A percentile compares a stretch with the other conserved stretches of the same genome.
These are phyloP conservation scores for Russula sp. DNA, from an alignment of 768 basidiomycete species.

Conservation along the genomic window DNA sequence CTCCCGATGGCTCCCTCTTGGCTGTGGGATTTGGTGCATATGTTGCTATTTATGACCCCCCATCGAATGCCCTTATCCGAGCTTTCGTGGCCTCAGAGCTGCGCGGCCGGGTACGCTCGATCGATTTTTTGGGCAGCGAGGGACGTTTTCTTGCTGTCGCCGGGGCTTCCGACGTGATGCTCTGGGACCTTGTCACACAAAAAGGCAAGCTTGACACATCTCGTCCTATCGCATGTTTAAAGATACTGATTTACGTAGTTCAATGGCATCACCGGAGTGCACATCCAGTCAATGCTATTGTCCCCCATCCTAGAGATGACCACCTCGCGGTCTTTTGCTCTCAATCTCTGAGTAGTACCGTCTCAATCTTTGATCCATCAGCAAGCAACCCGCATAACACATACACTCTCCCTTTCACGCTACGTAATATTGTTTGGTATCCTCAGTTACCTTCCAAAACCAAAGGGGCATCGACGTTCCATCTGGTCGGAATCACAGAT, in stretches of 20 bases:
- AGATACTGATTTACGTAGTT: conserved; percentile 34
- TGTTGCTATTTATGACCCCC: conserved; percentile 69
- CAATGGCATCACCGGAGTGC: conserved; percentile 46
- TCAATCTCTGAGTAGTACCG: conserved; percentile 22
- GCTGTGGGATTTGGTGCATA: conserved; percentile 61
- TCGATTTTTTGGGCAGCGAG: conserved; percentile 59
- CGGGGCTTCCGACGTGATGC: conserved; percentile 41
- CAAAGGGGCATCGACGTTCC: conserved; percentile 35
- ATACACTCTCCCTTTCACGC: conserved; percentile 51
- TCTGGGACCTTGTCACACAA: conserved; percentile 68
- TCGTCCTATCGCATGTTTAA: neutral
- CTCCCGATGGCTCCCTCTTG: conserved; percentile 79
- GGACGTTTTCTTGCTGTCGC: conserved; percentile 64
- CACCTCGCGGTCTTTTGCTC: conserved; percentile 52
- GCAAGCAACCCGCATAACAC: conserved; percentile 40
- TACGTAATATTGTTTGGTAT: conserved; percentile 44
- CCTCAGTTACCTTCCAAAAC: conserved; percentile 28
- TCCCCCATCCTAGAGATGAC: conserved; percentile 50
- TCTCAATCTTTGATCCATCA: conserved; percentile 42
- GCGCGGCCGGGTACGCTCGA: conserved; percentile 36
- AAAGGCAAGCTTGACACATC: conserved; percentile 41
- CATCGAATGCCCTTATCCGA: conserved; percentile 50
- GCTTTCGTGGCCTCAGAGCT: conserved; percentile 49
- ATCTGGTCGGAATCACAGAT: conserved; percentile 62
- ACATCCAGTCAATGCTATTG: conserved; percentile 36